Evolutionary conservation across 371 early-diverging fungal genomes (phyloP).

Genomic region (Cokeromyces recurvatus): DNA sequence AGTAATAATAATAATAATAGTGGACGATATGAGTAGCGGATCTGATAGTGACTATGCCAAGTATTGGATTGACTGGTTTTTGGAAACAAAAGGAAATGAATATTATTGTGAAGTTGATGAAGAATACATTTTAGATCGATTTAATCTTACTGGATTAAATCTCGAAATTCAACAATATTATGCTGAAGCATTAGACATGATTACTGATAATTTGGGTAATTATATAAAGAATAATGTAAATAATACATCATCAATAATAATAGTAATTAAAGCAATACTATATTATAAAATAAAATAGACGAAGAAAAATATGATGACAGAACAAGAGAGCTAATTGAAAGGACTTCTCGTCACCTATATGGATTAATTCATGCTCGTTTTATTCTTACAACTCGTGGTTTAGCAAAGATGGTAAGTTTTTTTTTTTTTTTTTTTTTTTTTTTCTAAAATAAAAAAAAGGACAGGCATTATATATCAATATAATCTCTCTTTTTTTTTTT

Average conservation of each 20-base stretch:
- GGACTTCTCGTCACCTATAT: slow-evolving; percentile 77
- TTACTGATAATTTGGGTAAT: slow-evolving; percentile 72
- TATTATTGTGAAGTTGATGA: slow-evolving; percentile 92
- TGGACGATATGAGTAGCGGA: slow-evolving; percentile 39
- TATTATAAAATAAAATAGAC: slow-evolving; percentile 24
- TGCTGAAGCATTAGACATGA: slow-evolving; percentile 78
- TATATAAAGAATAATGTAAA: not conserved
- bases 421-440: no score
- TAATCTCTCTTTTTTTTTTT: not conserved
- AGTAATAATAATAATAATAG: not conserved
- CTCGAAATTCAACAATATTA: slow-evolving; percentile 71
- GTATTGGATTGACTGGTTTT: slow-evolving; percentile 82
- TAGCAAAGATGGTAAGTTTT: slow-evolving; percentile 79
- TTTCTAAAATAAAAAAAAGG: no score
- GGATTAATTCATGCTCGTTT: slow-evolving; percentile 90
- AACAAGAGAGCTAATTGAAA: slow-evolving; percentile 61
- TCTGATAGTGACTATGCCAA: slow-evolving; percentile 57
- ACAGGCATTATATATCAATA: not conserved
- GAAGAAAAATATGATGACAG: slow-evolving; percentile 61
- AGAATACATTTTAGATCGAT: slow-evolving; percentile 90
- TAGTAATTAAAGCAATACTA: not conserved
- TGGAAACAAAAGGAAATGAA: slow-evolving; percentile 77
- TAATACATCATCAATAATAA: not conserved
- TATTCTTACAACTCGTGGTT: slow-evolving; percentile 79
- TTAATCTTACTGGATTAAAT: slow-evolving; percentile 88